phyloP scores from a whole-genome alignment of 2,329 filamentous ascomycete genomes.

The Aureobasidium sp. region DNA sequence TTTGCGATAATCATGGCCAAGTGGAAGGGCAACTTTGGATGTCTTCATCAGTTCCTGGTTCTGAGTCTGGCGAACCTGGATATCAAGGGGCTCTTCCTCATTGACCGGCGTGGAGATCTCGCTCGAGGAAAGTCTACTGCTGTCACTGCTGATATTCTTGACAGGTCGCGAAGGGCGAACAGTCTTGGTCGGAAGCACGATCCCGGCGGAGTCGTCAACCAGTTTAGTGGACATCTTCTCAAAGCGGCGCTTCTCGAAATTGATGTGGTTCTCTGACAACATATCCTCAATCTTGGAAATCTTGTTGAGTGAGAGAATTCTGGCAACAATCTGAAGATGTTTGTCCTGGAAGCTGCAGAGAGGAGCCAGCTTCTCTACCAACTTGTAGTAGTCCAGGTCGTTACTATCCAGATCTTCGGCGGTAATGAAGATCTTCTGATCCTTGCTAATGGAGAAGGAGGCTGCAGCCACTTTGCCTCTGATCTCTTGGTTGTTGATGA shows the following conservation, averaged over 20 bases:
- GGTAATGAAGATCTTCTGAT: neutral
- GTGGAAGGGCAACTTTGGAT: no score
- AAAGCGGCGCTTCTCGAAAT: neutral
- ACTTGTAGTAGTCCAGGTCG: neutral
- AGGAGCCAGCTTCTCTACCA: neutral
- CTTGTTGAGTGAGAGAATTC: neutral
- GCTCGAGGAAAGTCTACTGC: neutral
- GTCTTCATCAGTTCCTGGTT: no score
- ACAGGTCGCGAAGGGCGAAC: no score
- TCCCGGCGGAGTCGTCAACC: neutral
- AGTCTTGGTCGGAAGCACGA: neutral
- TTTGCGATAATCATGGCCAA: no score
- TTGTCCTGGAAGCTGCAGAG: slow-evolving; percentile 25
- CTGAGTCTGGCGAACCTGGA: no score
- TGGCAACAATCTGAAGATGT: neutral
- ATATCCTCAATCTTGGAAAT: neutral
- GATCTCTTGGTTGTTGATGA: neutral
- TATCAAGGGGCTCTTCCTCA: no score
- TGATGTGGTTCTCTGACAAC: neutral
- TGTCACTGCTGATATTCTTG: no score
- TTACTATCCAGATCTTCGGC: neutral
- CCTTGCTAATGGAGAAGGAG: neutral
- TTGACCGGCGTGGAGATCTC: neutral
- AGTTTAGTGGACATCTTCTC: neutral
- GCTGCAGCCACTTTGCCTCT: neutral